phyloP scores from a whole-genome alignment of 176 grass and related monocot genomes.

The Saccharum spontaneum region DNA sequence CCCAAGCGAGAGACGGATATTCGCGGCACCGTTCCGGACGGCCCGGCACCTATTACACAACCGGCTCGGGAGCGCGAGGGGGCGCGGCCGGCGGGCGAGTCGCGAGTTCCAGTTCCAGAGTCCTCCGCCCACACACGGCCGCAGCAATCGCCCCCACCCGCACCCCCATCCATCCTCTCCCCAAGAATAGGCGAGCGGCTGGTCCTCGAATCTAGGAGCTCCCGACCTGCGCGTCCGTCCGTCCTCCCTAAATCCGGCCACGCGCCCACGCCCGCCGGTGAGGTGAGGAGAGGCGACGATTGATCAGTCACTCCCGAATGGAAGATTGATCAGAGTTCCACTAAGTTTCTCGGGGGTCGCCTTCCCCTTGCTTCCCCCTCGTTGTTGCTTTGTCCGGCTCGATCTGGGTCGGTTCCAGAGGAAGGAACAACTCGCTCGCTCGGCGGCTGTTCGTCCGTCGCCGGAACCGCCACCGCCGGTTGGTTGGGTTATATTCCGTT shows the following conservation, averaged over 20 bases:
- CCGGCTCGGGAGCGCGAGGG: not conserved
- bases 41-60: not conserved
- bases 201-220: conserved; percentile 25
- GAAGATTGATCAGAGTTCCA: not conserved
- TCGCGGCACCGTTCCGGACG: not conserved
- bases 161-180: not conserved
- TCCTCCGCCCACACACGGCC: not conserved
- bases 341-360: not conserved
- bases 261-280: conserved; percentile 2
- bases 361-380: not conserved
- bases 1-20: conserved; percentile 2
- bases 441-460: not conserved
- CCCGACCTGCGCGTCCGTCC: not conserved
- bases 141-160: not conserved
- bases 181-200: conserved; percentile 4
- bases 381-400: not conserved
- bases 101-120: not conserved
- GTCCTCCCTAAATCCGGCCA: conserved; percentile 17
- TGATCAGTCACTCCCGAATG: not conserved
- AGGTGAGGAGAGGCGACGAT: not conserved
- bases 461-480: not conserved
- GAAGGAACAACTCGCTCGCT: not conserved
- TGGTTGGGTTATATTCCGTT: not conserved
- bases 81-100: not conserved
- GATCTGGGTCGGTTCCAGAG: not conserved